Conservation (phyloP, 495 filamentous ascomycete species). For the Aspergillus mulundensis region DNA sequence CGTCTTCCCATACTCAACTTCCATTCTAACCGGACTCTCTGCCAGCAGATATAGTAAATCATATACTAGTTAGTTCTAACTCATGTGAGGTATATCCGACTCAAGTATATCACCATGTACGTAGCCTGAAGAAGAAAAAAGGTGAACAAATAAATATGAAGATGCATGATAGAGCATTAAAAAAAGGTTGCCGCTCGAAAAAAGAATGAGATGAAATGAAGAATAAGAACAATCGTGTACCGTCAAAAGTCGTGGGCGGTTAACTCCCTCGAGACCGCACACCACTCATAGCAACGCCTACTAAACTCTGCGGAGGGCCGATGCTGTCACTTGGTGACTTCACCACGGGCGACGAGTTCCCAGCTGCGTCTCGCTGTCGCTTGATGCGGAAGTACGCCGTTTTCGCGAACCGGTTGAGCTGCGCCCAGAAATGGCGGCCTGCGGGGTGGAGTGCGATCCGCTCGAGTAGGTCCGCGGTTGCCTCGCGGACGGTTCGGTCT, state of each 20-base stretch:
- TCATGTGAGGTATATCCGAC: conserved; percentile 13
- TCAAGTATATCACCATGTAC: conserved; percentile 6
- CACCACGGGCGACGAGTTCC: not conserved
- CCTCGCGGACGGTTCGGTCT: conserved; percentile 68
- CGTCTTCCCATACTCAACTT: not conserved
- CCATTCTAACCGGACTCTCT: not conserved
- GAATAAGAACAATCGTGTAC: not conserved
- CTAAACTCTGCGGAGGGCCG: conserved; percentile 36
- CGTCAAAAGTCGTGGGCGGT: not conserved
- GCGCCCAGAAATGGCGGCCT: conserved; percentile 88
- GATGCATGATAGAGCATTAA: not conserved
- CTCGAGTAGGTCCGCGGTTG: conserved; percentile 75
- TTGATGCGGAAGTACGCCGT: conserved; percentile 67
- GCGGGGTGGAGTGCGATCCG: conserved; percentile 82
- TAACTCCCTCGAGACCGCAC: conserved; percentile 7
- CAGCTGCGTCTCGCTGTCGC: conserved; percentile 54
- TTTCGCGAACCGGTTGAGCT: conserved; percentile 83
- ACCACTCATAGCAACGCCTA: conserved; percentile 37
- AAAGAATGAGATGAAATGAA: not conserved
- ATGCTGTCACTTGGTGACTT: conserved; percentile 11
- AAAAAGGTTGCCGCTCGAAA: not conserved
- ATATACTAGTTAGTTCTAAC: not conserved
- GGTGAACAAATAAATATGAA: not conserved
- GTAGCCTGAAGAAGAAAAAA: not conserved
- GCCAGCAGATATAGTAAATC: not conserved